Percentiles rank a stretch among this genome's conserved stretches.
Evolutionary conservation across 352 stramenopile genomes (phyloP).

Genomic region (Phytophthora ramorum): DNA sequence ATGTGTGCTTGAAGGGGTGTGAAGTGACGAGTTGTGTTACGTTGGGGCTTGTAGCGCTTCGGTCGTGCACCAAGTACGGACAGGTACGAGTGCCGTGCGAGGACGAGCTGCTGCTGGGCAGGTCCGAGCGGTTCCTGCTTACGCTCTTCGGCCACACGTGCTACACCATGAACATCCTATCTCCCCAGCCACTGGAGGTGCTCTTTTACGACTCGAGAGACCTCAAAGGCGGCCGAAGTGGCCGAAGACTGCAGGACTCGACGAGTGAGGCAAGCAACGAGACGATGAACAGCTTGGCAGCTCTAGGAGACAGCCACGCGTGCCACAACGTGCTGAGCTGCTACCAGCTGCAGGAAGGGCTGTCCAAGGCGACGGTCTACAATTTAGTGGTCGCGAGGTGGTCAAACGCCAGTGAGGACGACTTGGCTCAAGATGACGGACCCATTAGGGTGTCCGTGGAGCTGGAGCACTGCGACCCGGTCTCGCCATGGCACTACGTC

Average conservation of each 20-base stretch:
- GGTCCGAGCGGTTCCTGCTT: conserved; percentile 56
- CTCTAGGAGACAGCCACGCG: conserved; percentile 23
- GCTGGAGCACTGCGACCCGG: conserved; percentile 51
- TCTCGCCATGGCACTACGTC: conserved; percentile 47
- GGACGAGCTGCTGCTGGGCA: conserved; percentile 52
- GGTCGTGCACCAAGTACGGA: conserved; percentile 54
- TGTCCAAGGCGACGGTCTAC: conserved; percentile 48
- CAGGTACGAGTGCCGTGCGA: conserved; percentile 58
- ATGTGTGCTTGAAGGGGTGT: neutral
- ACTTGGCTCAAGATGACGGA: conserved; percentile 7
- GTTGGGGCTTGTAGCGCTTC: conserved; percentile 11
- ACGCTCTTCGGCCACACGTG: conserved; percentile 63
- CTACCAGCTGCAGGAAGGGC: conserved; percentile 39
- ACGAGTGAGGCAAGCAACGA: conserved; percentile 8
- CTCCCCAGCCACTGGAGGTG: conserved; percentile 52
- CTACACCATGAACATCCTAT: conserved; percentile 53
- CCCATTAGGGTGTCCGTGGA: conserved; percentile 30
- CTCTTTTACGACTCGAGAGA: conserved; percentile 57
- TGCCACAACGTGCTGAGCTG: conserved; percentile 44
- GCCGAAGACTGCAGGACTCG: conserved; percentile 14
- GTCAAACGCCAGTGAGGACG: conserved; percentile 1
- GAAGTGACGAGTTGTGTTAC: neutral
- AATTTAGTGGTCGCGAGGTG: conserved; percentile 53
- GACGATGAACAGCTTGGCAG: conserved; percentile 5
- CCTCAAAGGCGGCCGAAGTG: conserved; percentile 25